These are phyloP conservation scores for Phytophthora syringae DNA, from an alignment of 352 stramenopile species.

Conservation along the genomic window DNA sequence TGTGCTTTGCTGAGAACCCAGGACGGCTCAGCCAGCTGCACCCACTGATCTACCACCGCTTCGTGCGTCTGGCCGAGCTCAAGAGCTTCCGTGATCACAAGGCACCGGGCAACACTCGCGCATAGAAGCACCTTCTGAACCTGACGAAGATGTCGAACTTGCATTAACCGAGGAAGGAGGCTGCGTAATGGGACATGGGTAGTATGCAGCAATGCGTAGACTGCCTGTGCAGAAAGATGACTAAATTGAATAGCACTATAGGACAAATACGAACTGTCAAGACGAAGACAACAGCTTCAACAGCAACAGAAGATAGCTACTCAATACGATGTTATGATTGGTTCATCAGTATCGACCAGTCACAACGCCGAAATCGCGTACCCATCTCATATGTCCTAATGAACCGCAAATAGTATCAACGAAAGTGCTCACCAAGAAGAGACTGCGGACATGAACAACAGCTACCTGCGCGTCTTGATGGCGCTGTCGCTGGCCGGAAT, in stretches of 20 bases:
- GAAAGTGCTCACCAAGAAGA: constrained; percentile 11
- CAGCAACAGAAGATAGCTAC: constrained; percentile 17
- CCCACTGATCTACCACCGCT: constrained; percentile 88
- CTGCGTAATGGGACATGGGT: neutral
- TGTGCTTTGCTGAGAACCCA: constrained; percentile 88
- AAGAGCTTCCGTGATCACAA: constrained; percentile 88
- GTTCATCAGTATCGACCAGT: neutral
- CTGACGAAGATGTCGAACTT: constrained; percentile 6
- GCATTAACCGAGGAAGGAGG: neutral
- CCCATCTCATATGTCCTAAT: constrained; percentile 10
- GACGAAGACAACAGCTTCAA: no score
- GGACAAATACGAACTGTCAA: constrained; percentile 1
- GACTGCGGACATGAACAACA: constrained; percentile 39
- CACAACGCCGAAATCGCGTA: neutral
- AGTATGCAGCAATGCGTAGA: constrained; percentile 1
- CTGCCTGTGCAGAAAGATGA: constrained; percentile 3
- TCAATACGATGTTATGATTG: constrained; percentile 19
- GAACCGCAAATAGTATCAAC: neutral
- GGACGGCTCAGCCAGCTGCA: constrained; percentile 80
- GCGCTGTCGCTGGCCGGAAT: constrained; percentile 58
- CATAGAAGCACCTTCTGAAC: constrained; percentile 9
- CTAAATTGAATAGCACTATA: constrained; percentile 24
- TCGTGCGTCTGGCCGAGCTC: constrained; percentile 82
- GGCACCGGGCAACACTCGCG: constrained; percentile 28
- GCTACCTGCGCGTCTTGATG: constrained; percentile 43